phyloP scores from a whole-genome alignment of 352 stramenopile species.

The Phytophthora boehmeriae region DNA sequence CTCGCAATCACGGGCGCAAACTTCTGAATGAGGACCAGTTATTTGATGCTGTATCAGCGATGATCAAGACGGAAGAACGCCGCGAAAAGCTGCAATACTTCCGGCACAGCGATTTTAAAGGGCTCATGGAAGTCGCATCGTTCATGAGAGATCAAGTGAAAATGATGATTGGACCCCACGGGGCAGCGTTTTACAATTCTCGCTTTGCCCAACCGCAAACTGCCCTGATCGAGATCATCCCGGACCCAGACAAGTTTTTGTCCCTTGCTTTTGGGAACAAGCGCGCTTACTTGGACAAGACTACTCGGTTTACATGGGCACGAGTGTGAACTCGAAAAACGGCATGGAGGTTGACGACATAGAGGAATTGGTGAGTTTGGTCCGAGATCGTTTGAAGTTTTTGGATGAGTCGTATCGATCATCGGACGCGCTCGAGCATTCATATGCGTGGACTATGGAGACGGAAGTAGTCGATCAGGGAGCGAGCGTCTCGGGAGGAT shows the following conservation, averaged over 20 bases:
- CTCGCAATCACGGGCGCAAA: constrained; percentile 25
- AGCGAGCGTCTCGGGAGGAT: not conserved
- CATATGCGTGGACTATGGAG: constrained; percentile 32
- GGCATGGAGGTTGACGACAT: constrained; percentile 35
- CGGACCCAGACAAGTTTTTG: constrained; percentile 27
- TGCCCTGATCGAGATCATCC: constrained; percentile 33
- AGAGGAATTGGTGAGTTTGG: constrained; percentile 18
- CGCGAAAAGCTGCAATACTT: constrained; percentile 34
- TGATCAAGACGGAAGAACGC: constrained; percentile 15
- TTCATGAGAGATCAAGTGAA: constrained; percentile 36
- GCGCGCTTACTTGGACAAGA: constrained; percentile 33
- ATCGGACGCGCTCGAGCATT: constrained; percentile 20
- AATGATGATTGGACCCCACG: constrained; percentile 38
- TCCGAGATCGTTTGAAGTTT: constrained; percentile 19
- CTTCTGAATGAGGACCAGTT: constrained; percentile 30
- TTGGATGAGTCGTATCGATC: constrained; percentile 28
- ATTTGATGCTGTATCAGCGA: constrained; percentile 21
- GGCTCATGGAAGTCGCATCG: constrained; percentile 20
- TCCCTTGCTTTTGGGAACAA: constrained; percentile 37
- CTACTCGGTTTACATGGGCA: constrained; percentile 30
- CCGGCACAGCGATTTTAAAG: constrained; percentile 25
- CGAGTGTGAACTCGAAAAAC: constrained; percentile 9
- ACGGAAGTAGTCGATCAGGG: not conserved
- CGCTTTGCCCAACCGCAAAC: constrained; percentile 31
- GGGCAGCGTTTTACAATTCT: constrained; percentile 36